Evolutionary conservation across 805 yeast genomes (phyloP).

Genomic region (Nakazawaea sp.): DNA sequence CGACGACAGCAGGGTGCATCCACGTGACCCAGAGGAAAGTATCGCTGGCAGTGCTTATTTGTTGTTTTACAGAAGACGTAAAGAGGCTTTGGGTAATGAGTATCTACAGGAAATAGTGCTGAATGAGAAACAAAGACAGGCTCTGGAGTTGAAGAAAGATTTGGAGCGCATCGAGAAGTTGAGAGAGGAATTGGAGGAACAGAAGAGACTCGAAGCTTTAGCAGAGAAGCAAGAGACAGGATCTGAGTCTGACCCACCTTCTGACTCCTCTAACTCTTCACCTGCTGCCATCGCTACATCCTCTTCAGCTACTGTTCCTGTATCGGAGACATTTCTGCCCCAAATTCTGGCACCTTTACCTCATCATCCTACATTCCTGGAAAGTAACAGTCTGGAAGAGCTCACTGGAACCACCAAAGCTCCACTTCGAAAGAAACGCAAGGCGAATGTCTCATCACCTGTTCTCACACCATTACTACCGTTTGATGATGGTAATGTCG

Average conservation of each 20-base stretch:
- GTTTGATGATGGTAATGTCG: slow-evolving; percentile 1
- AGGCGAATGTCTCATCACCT: slow-evolving; percentile 10
- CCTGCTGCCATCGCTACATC: not conserved
- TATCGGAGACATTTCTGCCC: not conserved
- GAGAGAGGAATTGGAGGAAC: slow-evolving; percentile 15
- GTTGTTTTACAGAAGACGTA: slow-evolving; percentile 67
- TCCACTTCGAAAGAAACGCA: slow-evolving; percentile 8
- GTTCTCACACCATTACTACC: slow-evolving; percentile 1
- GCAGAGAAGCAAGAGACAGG: not conserved
- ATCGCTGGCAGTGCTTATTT: slow-evolving; percentile 80
- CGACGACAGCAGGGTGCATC: slow-evolving; percentile 75
- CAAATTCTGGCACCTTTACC: not conserved
- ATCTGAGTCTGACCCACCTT: not conserved
- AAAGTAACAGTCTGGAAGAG: too few relatives aligned
- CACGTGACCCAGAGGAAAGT: slow-evolving; percentile 51
- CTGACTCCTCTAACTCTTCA: not conserved
- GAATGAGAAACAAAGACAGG: slow-evolving; percentile 19
- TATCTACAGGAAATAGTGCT: slow-evolving; percentile 28
- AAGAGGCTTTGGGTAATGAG: slow-evolving; percentile 31
- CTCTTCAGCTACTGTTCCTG: not conserved
- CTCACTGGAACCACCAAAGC: too few relatives aligned
- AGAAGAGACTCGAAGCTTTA: not conserved
- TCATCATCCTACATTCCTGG: not conserved
- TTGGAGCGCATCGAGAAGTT: slow-evolving; percentile 20
- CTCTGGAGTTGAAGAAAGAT: slow-evolving; percentile 18